phyloP scores from a whole-genome alignment of 2,329 filamentous ascomycete genomes.

The Alternaria arborescens region DNA sequence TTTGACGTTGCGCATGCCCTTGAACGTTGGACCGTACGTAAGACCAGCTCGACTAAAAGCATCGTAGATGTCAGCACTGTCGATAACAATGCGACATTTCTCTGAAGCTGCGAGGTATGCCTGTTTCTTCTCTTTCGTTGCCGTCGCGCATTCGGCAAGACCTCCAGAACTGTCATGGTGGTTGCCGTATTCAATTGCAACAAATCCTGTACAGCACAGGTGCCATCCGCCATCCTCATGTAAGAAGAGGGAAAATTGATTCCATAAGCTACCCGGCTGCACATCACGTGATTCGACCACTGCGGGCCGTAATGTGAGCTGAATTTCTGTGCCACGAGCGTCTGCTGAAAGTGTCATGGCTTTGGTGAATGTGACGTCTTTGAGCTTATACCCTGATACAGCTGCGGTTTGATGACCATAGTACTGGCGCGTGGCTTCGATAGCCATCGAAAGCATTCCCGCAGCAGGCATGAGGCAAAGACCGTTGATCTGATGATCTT shows the following conservation, averaged over 20 bases:
- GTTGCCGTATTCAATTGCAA: conserved; percentile 19
- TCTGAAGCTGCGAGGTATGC: background rate
- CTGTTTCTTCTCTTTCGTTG: background rate
- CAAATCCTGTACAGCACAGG: conserved; percentile 31
- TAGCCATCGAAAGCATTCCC: conserved; percentile 17
- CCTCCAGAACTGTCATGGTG: background rate
- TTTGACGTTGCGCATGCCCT: conserved; percentile 16
- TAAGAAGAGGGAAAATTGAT: conserved; percentile 20
- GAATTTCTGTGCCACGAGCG: conserved; percentile 19
- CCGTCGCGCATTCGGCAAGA: background rate
- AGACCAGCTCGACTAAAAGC: conserved; percentile 20
- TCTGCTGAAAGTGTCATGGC: conserved; percentile 13
- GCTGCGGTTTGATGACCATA: conserved; percentile 1
- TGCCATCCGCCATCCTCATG: conserved; percentile 30
- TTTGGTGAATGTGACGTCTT: conserved; percentile 14
- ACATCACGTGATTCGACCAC: background rate
- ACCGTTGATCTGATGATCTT: conserved; percentile 49
- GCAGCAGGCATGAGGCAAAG: conserved; percentile 35
- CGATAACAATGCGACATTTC: conserved; percentile 5
- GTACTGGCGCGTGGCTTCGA: conserved; percentile 17
- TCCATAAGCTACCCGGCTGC: conserved; percentile 1
- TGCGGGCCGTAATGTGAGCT: conserved; percentile 18
- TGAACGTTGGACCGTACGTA: conserved; percentile 25
- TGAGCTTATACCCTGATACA: conserved; percentile 15
- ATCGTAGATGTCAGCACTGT: conserved; percentile 17